A percentile compares a stretch with the other conserved stretches of the same genome.
Evolutionary conservation across 1,284 basidiomycete genomes (phyloP).

Genomic region (Microbotryum scabiosae): DNA sequence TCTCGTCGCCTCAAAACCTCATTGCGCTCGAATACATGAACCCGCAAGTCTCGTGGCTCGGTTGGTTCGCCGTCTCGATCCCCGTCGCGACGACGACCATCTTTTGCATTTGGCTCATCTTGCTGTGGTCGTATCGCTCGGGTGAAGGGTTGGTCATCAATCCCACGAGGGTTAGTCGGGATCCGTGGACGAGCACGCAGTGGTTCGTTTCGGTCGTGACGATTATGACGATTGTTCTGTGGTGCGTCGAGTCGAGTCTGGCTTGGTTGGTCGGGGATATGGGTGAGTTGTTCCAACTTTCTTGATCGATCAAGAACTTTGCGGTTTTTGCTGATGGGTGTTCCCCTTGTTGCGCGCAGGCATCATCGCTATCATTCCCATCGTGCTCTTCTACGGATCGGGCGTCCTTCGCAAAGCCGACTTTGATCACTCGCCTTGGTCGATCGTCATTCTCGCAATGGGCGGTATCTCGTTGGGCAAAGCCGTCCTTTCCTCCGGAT

Average conservation of each 20-base stretch:
- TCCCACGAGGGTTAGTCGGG: slow-evolving; percentile 68
- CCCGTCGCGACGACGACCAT: slow-evolving; percentile 82
- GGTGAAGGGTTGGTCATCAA: slow-evolving; percentile 74
- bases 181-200: slow-evolving; percentile 72
- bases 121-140: slow-evolving; percentile 78
- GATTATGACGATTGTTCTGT: slow-evolving; percentile 75
- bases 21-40: slow-evolving; percentile 88
- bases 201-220: slow-evolving; percentile 85
- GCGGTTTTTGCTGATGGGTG: no score
- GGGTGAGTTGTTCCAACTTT: slow-evolving; percentile 46
- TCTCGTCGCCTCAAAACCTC: slow-evolving; percentile 91
- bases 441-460: slow-evolving; percentile 80
- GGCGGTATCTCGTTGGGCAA: slow-evolving; percentile 95
- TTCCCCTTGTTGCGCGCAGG: no score
- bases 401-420: slow-evolving; percentile 93
- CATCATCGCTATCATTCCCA: slow-evolving; percentile 66
- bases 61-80: slow-evolving; percentile 90
- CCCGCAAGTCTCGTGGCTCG: slow-evolving; percentile 74
- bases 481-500: slow-evolving; percentile 80
- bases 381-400: slow-evolving; percentile 90
- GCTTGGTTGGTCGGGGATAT: slow-evolving; percentile 82
- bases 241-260: slow-evolving; percentile 82
- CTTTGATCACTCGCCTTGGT: slow-evolving; percentile 64
- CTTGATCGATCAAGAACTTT: no score
- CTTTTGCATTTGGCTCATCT: slow-evolving; percentile 80